Evolutionary conservation across 148 eudicot genomes (phyloP), one percentile per base, ranked within the genome.

Genomic region (Camellia lanceoleosa): DNA sequence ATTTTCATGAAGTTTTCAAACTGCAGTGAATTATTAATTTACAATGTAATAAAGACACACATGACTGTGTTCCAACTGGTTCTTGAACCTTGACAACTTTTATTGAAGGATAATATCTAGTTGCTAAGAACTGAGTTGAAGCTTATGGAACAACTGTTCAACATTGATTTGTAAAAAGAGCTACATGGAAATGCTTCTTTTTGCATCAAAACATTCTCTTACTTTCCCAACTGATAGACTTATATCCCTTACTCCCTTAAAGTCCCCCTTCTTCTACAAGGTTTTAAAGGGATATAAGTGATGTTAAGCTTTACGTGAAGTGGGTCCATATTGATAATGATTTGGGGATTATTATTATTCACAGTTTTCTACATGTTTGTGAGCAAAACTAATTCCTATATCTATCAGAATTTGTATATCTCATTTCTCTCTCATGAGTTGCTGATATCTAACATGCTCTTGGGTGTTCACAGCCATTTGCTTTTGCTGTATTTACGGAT

Each of bases 401-500:
- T 71, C 18, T 46, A 7, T 74, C 19, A 73, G 7, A 60, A 54
- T 58, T 66, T 81, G 4, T 19, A 56, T 42, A 7, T 68, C 55
- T 4, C 5, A 52, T 2, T 73, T 65, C 9, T 59, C 38, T 43
- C 42, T 2, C 38, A 30, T 30, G 42, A 58, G 42, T 78, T 41
- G 60, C 16, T 68, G 30, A 72, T 47, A 38, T 80, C 79, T 89
- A 56, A 85, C 80, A 51, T 74, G 65, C 11, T 71, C 60, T 66
- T 78, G 67, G 41, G 49, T 82, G 58, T 76, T 80, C 68, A 74
- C 90, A 94, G 98, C 94, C 98, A 67, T 94, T 94, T 82, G 97
- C 91, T 70, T 94, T 94, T 88, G 98, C 94, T 42, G 91, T 89
- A 8, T 93, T 93, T 71, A 70, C 79, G 75, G 95, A 93, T 84